phyloP scores from a whole-genome alignment of 345 rosid species.

The Physaria fendleri region DNA sequence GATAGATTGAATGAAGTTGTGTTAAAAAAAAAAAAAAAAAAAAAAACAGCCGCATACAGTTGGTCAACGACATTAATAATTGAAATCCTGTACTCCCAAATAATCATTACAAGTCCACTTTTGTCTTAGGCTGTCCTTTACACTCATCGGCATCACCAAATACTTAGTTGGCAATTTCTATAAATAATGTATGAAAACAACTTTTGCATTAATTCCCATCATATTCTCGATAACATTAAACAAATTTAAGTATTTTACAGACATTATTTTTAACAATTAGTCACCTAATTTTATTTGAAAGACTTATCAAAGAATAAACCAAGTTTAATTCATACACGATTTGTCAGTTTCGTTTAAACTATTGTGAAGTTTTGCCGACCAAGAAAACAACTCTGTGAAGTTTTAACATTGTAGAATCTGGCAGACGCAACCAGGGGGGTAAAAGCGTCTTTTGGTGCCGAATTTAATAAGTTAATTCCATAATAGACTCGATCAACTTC shows the following conservation, averaged over 20 bases:
- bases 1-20: no score
- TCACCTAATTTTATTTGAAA: no score
- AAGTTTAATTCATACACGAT: not conserved
- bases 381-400: no score
- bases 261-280: not conserved
- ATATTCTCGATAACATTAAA: not conserved
- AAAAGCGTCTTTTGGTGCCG: not conserved
- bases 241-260: no score
- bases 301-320: no score
- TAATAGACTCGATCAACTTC: no score
- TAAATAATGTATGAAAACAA: not conserved
- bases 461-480: not conserved
- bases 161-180: not conserved
- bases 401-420: not conserved
- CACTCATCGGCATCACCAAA: slow-evolving; percentile 5
- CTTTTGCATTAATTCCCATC: not conserved
- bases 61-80: slow-evolving; percentile 25
- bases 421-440: not conserved
- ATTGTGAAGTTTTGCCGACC: no score
- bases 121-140: slow-evolving; percentile 14
- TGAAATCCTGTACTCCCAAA: slow-evolving; percentile 3
- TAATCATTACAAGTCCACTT: slow-evolving; percentile 7
- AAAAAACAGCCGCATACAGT: no score
- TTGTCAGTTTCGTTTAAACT: no score
- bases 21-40: no score